Base-by-base conservation (phyloP, 768 basidiomycete species). In the Pisolithus marmoratus region DNA sequence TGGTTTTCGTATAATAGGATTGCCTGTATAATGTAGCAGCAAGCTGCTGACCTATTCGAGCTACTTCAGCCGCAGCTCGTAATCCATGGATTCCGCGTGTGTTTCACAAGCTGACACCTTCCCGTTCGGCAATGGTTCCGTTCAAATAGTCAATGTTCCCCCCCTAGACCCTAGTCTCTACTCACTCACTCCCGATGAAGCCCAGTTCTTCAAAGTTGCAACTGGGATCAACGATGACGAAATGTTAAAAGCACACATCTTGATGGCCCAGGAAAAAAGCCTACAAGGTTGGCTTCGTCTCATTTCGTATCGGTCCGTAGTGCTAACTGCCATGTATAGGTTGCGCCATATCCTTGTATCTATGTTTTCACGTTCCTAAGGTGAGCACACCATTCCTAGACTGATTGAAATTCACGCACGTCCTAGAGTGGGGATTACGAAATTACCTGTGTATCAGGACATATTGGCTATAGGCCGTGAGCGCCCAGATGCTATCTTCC, bases 401-500 rank as follows among this genome's bases (percentile, higher is more conserved):
- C 9, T 31, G 29, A 11, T 8, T 31, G 9, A 11, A 31, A 11
- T 11, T 31, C 29, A 31, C 29, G 29, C 8, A 11, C 7, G 29
- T 31, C n/a, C 20, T 19, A 38, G 38, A 17, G 3, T n/a, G 38
- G 14, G 6, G 8, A 38, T 38, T n/a, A 38, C 38, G 20, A 38
- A 38, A 9, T 11, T 38, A 38, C 38, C 38, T 20, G 38, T 38
- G 20, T 38, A 38, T 9, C 11, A 17, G 3, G 12, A n/a, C n/a
- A 38, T 38, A 17, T n/a, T 38, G 6, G 20, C 17, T 31, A 55
- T 74, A 5, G 72, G 66, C 4, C 64, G 58, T 36, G 66, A 67
- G n/a, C 66, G 70, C 22, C 19, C 53, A 8, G 63, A 59, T 17
- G 66, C 74, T 2, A 62, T 76, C 19, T 64, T 73, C 24, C 64